Evolutionary conservation across 1,139 yeast species (phyloP), one percentile per base, ranked within the genome.

Genomic region (Debaryomyces singareniensis): DNA sequence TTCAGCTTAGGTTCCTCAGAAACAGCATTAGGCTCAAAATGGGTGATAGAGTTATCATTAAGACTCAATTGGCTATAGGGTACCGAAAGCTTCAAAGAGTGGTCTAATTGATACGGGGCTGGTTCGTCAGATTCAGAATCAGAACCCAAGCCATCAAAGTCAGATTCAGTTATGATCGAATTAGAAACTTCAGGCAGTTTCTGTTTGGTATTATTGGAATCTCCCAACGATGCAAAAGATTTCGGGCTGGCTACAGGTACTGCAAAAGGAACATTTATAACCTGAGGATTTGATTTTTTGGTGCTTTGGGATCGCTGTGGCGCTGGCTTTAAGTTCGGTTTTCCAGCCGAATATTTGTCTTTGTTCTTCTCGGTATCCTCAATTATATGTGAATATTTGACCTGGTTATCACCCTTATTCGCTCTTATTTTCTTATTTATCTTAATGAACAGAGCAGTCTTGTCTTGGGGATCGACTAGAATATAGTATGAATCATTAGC

Each of bases 351-450:
- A n/a, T n/a, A n/a, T n/a, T n/a, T n/a, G n/a, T n/a, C n/a, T n/a
- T n/a, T n/a, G n/a, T n/a, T n/a, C n/a, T n/a, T n/a, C n/a, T n/a
- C n/a, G n/a, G n/a, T n/a, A n/a, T n/a, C n/a, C n/a, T 18, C 21
- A 18, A 18, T 18, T 7, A 18, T 18, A 7, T n/a, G 7, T 18
- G 7, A 7, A 18, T 18, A 43, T 34, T 51, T 53, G 4, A 35
- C 44, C 4, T 47, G 54, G 35, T 62, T 62, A 31, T 71, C 37
- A 16, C 67, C 53, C 37, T 60, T 62, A 42, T 55, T 61, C 27
- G 63, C 57, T 24, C 68, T 41, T 14, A 62, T 53, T 9, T 68
- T 59, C 33, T 49, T 52, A 26, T 46, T 46, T 33, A 65, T 45
- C 26, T 49, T 48, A 31, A 52, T 39, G 34, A 59, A 38, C 32